Evolutionary conservation across 129 eudicot species (phyloP), one percentile per base, ranked within the genome.

Genomic region (Pulicaria dysenterica): DNA sequence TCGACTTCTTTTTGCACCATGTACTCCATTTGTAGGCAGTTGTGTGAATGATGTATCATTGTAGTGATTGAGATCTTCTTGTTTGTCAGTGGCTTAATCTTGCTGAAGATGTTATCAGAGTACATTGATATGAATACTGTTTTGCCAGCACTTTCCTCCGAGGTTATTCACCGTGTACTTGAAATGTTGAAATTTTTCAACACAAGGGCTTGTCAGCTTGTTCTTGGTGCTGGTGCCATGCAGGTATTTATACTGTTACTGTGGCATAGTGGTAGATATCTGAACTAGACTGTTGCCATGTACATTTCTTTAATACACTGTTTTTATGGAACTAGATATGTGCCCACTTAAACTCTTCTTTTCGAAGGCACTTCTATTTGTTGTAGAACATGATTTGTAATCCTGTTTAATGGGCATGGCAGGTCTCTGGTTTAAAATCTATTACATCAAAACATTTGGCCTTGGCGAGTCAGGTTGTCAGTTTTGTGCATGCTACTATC

Each of bases 151-250:
- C 84, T 90, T 63, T 88, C 99, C 70, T 82, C 96, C 3, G 97
- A 95, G 80, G 91, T 91, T 49, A 89, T 91, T 78, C 96, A 83
- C 58, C 96, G 91, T 83, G 99, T 95, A 64, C 94, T 92, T 74
- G 99, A 90, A 73, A 79, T 90, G 83, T 88, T 95, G 91, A 95
- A 95, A 67, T 83, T 88, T 71, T 95, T 95, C 66, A 94, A 95
- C 78, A 88, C 94, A 69, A 88, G 99, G 72, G 60, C 97, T 24
- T 85, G 89, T 59, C 97, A 95, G 51, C 97, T 95, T 73, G 99
- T 95, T 77, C 99, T 95, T 73, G 99, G 99, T 58, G 99, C 97
- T 54, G 92, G 90, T 79, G 99, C 99, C 81, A 88, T 95, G 91
- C 97, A 95, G 99, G 99, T 95, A 78, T 14, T 6, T 70, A 48